Base-by-base conservation (phyloP, 2,329 filamentous ascomycete species). In the Diaporthe velutina region DNA sequence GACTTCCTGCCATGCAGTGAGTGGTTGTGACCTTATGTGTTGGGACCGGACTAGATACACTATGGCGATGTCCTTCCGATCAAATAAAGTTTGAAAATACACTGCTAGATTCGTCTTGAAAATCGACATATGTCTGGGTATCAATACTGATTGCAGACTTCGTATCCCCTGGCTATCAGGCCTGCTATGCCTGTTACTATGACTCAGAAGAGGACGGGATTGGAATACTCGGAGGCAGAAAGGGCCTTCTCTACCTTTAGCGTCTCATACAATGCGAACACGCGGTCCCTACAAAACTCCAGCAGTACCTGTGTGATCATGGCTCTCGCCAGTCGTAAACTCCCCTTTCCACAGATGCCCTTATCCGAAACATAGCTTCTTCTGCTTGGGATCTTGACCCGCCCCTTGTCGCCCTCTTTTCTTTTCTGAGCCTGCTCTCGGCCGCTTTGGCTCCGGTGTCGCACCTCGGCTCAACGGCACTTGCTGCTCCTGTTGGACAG, bases 401-500 rank as follows among this genome's bases (percentile, higher is more conserved):
- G 75, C 70, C 13, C 79, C 64, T 12, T 80, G 79, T 40, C 84
- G 82, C 17, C 83, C 84, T 60, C 81, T 83, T 77, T 85, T 89
- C 80, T 82, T 87, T 19, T 80, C 79, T 13, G 75, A 50, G 28
- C 57, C 73, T 2, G 60, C 48, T 76, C 82, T 85, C 1, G 80
- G 35, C 67, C 80, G 84, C 77, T 87, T 88, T 4, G 79, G 78
- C 9, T 84, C 82, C 1, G 84, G 81, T 4, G 83, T 84, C 17
- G 81, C 79, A 54, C 84, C 83, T 70, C 45, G 79, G 70, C 45
- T 71, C 55, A 61, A 40, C 25, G 75, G 67, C 48, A 67, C 22
- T 64, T 75, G 54, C 60, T 75, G 77, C 76, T 80, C 73, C 38
- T 88, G 88, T 74, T 94, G 92, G 1, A 97, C 92, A 0, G 91